Conservation (phyloP, 441 rosid species). For the Rhodomyrtus psidioides region DNA sequence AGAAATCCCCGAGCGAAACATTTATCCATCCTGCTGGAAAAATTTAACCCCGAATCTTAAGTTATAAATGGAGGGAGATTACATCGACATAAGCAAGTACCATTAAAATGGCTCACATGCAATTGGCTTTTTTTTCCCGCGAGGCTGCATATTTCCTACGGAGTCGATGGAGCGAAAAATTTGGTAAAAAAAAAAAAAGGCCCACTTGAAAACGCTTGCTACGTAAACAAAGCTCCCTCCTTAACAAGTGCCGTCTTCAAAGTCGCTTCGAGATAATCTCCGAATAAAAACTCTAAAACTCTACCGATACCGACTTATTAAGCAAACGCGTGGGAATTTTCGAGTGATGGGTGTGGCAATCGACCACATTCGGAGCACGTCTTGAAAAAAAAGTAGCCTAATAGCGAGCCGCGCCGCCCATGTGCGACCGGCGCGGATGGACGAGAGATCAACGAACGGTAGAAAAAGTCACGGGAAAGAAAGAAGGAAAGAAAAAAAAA, state of each 20-base stretch:
- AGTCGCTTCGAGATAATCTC: no score
- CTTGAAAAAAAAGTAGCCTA: no score
- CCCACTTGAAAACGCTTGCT: no score
- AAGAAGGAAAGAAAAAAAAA: no score
- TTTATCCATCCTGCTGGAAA: no score
- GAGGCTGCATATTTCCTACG: background rate
- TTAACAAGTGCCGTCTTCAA: no score
- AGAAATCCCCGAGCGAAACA: background rate
- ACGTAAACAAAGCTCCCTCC: no score
- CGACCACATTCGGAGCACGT: no score
- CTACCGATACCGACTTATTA: no score
- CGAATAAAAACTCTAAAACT: no score
- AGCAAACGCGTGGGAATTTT: accelerated
- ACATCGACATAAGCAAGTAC: background rate
- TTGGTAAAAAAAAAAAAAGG: no score
- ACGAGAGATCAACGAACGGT: background rate
- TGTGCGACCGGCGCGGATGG: background rate
- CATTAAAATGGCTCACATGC: background rate
- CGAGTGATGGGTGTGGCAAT: background rate
- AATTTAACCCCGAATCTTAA: background rate
- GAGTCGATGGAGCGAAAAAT: no score
- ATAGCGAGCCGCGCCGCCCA: background rate
- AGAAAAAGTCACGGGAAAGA: background rate
- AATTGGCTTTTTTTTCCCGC: background rate
- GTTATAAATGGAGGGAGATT: background rate